A percentile compares a stretch with the other conserved stretches of the same genome.
phyloP scores from a whole-genome alignment of 768 basidiomycete genomes.

The Roridomyces roridus region DNA sequence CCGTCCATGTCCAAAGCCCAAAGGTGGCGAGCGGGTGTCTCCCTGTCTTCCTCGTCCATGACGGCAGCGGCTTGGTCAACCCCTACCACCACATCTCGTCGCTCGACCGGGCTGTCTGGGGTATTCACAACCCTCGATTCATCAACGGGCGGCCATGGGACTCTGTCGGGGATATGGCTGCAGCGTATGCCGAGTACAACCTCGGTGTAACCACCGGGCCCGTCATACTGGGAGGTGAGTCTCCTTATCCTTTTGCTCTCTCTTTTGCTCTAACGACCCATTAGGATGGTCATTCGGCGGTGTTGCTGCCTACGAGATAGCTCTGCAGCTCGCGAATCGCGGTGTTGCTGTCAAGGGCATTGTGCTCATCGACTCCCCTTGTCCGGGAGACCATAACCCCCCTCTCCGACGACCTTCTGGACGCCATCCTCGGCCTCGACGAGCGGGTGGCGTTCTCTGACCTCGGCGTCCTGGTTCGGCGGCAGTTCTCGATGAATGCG shows the following conservation, averaged over 20 bases:
- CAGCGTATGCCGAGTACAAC: conserved; percentile 52
- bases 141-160: conserved; percentile 51
- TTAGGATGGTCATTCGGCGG: conserved; percentile 85
- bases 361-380: conserved; percentile 71
- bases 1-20: conserved; percentile 43
- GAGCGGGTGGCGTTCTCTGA: conserved; percentile 34
- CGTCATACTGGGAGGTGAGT: conserved; percentile 65
- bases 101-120: conserved; percentile 64
- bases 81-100: conserved; percentile 54
- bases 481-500: conserved; percentile 58
- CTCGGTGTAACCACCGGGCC: conserved; percentile 39
- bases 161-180: conserved; percentile 59
- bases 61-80: conserved; percentile 68
- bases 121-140: conserved; percentile 63
- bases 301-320: conserved; percentile 70
- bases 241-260: neutral
- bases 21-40: conserved; percentile 22
- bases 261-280: neutral
- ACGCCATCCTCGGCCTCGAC: conserved; percentile 45
- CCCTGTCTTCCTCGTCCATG: conserved; percentile 73
- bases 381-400: conserved; percentile 58
- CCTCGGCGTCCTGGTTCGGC: conserved; percentile 42
- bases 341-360: conserved; percentile 59
- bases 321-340: conserved; percentile 52
- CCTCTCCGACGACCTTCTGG: conserved; percentile 59